These are phyloP conservation scores for Petunia axillaris DNA, from an alignment of 257 asterid genomes.

Conservation along the genomic window DNA sequence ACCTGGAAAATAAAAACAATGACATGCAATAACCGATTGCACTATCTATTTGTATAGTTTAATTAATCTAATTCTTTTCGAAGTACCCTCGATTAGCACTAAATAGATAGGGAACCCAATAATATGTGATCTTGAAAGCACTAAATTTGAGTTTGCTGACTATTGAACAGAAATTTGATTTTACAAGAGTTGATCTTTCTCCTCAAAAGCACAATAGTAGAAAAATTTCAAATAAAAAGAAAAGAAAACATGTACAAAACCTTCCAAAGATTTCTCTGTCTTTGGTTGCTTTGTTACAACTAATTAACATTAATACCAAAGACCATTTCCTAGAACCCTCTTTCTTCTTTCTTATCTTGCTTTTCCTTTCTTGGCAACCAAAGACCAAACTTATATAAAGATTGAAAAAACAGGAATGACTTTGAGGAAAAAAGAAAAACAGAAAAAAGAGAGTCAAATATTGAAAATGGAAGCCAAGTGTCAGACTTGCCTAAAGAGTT, in stretches of 20 bases:
- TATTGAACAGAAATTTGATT: not conserved
- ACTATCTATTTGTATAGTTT: too few species aligned
- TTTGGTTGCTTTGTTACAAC: slow-evolving; percentile 15
- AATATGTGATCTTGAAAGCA: not conserved
- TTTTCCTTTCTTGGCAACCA: not conserved
- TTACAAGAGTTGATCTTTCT: slow-evolving; percentile 7
- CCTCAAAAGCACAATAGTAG: not conserved
- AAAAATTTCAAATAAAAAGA: not conserved
- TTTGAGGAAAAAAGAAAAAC: not conserved
- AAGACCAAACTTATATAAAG: not conserved
- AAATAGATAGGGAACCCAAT: not conserved
- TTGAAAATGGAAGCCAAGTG: slow-evolving; percentile 25
- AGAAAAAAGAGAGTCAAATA: not conserved
- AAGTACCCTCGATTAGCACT: too few species aligned
- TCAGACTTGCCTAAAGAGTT: slow-evolving; percentile 25
- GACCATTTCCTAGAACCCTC: slow-evolving; percentile 9
- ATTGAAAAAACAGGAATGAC: not conserved
- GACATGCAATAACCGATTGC: too few species aligned
- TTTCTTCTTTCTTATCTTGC: not conserved
- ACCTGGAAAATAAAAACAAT: too few species aligned
- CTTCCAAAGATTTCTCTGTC: slow-evolving; percentile 10
- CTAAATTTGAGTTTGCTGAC: not conserved
- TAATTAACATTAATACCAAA: not conserved
- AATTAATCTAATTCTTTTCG: too few species aligned
- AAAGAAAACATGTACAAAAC: not conserved